Base-by-base conservation (phyloP, 768 basidiomycete genomes). In the Hericium rajendrae region DNA sequence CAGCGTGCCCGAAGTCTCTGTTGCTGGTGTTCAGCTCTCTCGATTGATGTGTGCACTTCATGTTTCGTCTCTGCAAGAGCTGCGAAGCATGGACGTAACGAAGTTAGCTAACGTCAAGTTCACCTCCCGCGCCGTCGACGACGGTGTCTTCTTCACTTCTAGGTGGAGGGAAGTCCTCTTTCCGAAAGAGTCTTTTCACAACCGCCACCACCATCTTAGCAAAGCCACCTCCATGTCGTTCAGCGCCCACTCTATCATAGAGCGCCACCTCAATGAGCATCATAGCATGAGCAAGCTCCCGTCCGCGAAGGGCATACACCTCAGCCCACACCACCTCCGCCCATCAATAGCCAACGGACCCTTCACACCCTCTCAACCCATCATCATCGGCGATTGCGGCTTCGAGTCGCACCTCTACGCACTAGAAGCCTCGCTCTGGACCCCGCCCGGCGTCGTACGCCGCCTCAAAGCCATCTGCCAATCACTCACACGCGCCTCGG, bases 401-500 rank as follows among this genome's bases (percentile, higher is more conserved):
- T 78, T 74, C 58, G 85, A 89, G 61, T 81, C 84, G 11, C 74
- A 82, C 51, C 74, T 82, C 10, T 87, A 86, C 85, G 77, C 81
- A 0, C 64, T 72, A 3, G 73, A 82, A 13, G 78, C 79, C 2
- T 85, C 82, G 5, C 67, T 77, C 5, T 91, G 88, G 88, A 80
- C 78, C 0, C 72, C 83, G 0, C 13, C 41, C 0, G 81, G 77
- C 40, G 82, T 83, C 57, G 79, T 82, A 40, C 81, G 86, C 51
- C 77, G 87, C 32, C 71, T 88, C 58, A 86, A 85, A 50, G 89
- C 89, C 4, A 76, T 89, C 39, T 87, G 85, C 63, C 86, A 87
- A 66, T 84, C 82, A 16, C 72, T 89, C 49, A 71, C 67, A 53
- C 86, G 82, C 65, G 79, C 85, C 2, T 82, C 76, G 62, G 73